phyloP scores from a whole-genome alignment of 441 rosid species.

The Gossypium trilobum region DNA sequence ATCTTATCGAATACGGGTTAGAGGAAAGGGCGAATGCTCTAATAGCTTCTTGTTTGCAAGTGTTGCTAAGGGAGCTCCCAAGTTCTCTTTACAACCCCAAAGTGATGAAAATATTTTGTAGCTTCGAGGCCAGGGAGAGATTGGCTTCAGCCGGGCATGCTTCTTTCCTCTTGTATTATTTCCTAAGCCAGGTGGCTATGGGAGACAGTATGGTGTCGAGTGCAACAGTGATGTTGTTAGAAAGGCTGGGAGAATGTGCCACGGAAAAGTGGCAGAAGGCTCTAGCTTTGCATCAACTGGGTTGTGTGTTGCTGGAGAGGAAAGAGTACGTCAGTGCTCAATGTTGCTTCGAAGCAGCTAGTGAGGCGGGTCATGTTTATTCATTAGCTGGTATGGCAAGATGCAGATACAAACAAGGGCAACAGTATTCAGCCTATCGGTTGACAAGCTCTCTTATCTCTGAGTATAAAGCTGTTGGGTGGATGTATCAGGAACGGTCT shows the following conservation, averaged over 20 bases:
- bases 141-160: slow-evolving; percentile 41
- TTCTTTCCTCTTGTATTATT: slow-evolving; percentile 48
- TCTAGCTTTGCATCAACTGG: slow-evolving; percentile 50
- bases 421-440: slow-evolving; percentile 42
- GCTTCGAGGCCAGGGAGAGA: slow-evolving; percentile 39
- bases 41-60: slow-evolving; percentile 55
- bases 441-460: slow-evolving; percentile 42
- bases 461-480: slow-evolving; percentile 43
- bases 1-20: slow-evolving; percentile 48
- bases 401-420: slow-evolving; percentile 50
- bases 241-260: slow-evolving; percentile 49
- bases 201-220: slow-evolving; percentile 34
- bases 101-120: slow-evolving; percentile 47
- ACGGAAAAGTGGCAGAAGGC: slow-evolving; percentile 48
- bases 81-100: slow-evolving; percentile 32
- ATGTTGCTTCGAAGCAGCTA: slow-evolving; percentile 44
- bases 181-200: slow-evolving; percentile 57
- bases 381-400: slow-evolving; percentile 53
- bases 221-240: slow-evolving; percentile 35
- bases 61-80: slow-evolving; percentile 49
- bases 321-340: slow-evolving; percentile 42
- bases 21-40: slow-evolving; percentile 47
- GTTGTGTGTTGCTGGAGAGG: slow-evolving; percentile 48
- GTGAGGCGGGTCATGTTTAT: slow-evolving; percentile 52
- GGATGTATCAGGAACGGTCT: slow-evolving; percentile 73